Base-by-base conservation (phyloP, 1,284 basidiomycete genomes). In the Papiliotrema terrestris region DNA sequence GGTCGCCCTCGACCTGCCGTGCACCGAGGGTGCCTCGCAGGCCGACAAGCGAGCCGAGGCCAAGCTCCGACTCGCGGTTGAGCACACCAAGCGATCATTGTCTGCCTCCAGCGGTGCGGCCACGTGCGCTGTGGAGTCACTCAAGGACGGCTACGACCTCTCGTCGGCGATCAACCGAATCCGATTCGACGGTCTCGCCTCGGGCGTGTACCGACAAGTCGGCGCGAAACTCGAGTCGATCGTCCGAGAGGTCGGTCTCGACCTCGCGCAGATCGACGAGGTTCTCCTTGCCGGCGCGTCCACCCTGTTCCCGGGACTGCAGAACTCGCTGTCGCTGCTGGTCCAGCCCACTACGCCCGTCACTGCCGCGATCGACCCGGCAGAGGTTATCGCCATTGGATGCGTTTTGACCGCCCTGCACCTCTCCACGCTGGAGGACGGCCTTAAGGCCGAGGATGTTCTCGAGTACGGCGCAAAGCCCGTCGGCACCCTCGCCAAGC, bases 141-240 rank as follows among this genome's bases (percentile, higher is more conserved):
- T 98, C 61, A 95, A 96, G 74, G 94, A 96, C 61, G 95, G 96
- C 11, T 74, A 90, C 52, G 96, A 98, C 78, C 93, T 89, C 70
- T 93, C 89, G 13, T 87, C 87, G 9, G 84, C 86, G n/a, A 86
- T 98, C 79, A 98, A 97, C 78, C 84, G 92, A 45, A 83, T 95
- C 78, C 85, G 95, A 36, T 96, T 97, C 78, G 93, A 97, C 75
- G 84, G 96, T 79, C 84, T 97, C 62, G 84, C 87, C 2, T 80
- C 83, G 9, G 66, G 83, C 13, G 81, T 94, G 36, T 98, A 95
- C 78, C 79, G 80, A 55, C 79, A 83, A 61, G 85, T 96, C 51
- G 82, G 83, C 32, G 74, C 76, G 26, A 83, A 84, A 54, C 83
- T 91, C 55, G 76, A 79, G 53, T 79, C 83, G 46, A 82, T 91